phyloP scores from a whole-genome alignment of 78 protist species.

The Bodo saltans region DNA sequence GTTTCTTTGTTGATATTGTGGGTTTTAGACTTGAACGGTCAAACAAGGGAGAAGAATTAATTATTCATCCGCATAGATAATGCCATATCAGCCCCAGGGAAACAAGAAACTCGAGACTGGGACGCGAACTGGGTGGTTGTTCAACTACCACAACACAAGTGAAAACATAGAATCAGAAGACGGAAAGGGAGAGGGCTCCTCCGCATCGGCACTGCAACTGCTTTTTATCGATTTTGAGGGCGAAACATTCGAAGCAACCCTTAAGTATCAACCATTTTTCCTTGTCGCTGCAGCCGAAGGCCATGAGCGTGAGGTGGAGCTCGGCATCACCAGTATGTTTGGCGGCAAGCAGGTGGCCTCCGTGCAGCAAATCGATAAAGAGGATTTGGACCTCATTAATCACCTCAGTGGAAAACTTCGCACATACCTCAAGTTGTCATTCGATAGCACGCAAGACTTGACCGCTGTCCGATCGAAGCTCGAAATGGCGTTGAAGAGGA shows the following conservation, averaged over 20 bases:
- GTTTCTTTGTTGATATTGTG: too few species aligned
- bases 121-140: conserved; percentile 17
- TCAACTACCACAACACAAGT: not conserved
- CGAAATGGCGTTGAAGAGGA: conserved; percentile 12
- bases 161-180: too few species aligned
- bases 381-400: conserved; percentile 42
- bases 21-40: too few species aligned
- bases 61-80: too few species aligned
- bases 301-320: conserved; percentile 6
- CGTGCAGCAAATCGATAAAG: not conserved
- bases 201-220: not conserved
- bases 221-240: not conserved
- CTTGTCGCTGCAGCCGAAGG: not conserved
- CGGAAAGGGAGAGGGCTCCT: too few species aligned
- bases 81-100: too few species aligned
- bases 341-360: too few species aligned
- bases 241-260: not conserved
- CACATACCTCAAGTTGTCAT: conserved; percentile 58
- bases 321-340: not conserved
- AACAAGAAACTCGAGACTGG: too few species aligned
- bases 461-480: conserved; percentile 47
- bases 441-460: conserved; percentile 57
- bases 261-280: not conserved
- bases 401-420: conserved; percentile 80
- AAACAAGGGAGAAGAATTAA: too few species aligned